Evolutionary conservation across 495 filamentous ascomycete species (phyloP).

Genomic region (Penicillium canescens): DNA sequence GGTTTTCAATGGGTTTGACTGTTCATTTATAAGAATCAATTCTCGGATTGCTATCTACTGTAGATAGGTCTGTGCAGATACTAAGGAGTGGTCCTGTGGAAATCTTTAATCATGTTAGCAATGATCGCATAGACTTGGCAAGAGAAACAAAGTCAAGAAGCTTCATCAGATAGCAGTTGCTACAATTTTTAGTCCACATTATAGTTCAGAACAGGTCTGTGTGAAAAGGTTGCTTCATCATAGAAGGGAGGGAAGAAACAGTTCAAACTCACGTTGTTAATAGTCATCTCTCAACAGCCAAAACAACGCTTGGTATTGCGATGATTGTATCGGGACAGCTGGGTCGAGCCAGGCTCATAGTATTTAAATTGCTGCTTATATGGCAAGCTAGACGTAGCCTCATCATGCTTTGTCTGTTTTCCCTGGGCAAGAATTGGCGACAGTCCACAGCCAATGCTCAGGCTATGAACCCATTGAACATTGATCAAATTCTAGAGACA

Average conservation of each 20-base stretch:
- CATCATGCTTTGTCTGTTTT: neutral
- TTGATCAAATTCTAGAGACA: neutral
- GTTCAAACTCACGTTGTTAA: neutral
- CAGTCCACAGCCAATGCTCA: too few relatives aligned
- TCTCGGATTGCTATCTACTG: too few relatives aligned
- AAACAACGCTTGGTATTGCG: neutral
- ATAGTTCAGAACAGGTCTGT: slow-evolving; percentile 59
- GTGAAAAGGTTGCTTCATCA: slow-evolving; percentile 56
- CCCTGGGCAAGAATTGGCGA: neutral
- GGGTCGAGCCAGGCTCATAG: neutral
- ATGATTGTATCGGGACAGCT: neutral
- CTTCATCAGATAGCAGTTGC: slow-evolving; percentile 53
- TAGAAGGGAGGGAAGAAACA: slow-evolving; percentile 18
- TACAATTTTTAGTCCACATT: slow-evolving; percentile 48
- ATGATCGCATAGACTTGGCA: slow-evolving; percentile 1
- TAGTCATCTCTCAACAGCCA: neutral
- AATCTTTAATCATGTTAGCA: slow-evolving; percentile 10
- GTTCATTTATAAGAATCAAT: too few relatives aligned
- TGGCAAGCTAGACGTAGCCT: slow-evolving; percentile 1
- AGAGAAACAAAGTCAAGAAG: slow-evolving; percentile 7
- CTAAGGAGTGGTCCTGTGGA: neutral
- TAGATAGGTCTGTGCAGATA: too few relatives aligned
- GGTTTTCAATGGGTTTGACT: too few relatives aligned
- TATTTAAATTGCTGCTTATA: neutral
- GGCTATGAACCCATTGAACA: too few relatives aligned